Percentiles rank a stretch among this genome's conserved stretches.
phyloP scores from a whole-genome alignment of 805 yeast genomes.

The Candida silvicultrix region DNA sequence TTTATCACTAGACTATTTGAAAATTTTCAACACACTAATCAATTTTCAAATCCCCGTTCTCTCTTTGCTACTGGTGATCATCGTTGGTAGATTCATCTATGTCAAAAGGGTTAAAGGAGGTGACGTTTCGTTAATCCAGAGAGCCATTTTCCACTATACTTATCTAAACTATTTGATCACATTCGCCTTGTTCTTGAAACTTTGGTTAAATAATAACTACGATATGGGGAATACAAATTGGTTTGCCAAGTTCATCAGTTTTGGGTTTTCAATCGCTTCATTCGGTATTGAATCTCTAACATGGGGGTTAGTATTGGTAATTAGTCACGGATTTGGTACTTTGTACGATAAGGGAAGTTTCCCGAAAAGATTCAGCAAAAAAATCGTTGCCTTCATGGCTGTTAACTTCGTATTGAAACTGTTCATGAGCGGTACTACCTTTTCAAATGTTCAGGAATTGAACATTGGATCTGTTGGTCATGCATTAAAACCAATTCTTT shows the following conservation, averaged over 20 bases:
- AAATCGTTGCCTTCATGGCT: not conserved
- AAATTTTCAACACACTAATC: no score
- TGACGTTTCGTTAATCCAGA: not conserved
- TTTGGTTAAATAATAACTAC: not conserved
- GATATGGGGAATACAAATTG: not conserved
- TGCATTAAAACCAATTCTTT: not conserved
- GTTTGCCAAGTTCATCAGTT: not conserved
- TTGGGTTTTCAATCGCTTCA: not conserved
- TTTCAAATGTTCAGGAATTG: not conserved
- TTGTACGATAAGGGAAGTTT: not conserved
- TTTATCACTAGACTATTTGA: not conserved
- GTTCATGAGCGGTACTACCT: not conserved
- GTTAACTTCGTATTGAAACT: not conserved
- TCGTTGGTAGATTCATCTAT: not conserved
- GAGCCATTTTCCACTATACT: not conserved
- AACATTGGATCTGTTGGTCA: not conserved
- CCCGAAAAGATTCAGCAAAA: not conserved
- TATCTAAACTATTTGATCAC: not conserved
- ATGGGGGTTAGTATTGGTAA: not conserved
- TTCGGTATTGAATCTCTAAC: not conserved
- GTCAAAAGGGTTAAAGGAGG: not conserved
- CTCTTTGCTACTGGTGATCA: not conserved
- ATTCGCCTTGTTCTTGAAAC: not conserved
- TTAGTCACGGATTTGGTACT: slow-evolving; percentile 1
- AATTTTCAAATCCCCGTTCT: not conserved